phyloP scores from a whole-genome alignment of 345 rosid genomes.

The Heritiera littoralis region DNA sequence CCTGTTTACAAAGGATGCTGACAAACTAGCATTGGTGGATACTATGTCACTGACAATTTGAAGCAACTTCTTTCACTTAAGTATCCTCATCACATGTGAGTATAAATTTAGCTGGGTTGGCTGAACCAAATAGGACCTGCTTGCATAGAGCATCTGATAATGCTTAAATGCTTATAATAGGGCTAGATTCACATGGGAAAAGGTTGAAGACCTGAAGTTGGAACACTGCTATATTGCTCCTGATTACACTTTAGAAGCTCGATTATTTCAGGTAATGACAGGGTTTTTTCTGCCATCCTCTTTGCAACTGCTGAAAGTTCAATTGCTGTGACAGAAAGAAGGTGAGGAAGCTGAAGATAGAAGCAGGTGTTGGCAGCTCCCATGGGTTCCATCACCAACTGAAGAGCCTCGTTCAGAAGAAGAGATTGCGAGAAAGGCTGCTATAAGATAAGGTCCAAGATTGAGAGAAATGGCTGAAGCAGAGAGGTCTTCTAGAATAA shows the following conservation, averaged over 20 bases:
- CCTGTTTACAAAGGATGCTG: conserved; percentile 78
- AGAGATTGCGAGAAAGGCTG: conserved; percentile 96
- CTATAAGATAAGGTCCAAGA: conserved; percentile 88
- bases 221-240: conserved; percentile 87
- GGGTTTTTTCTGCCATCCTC: conserved; percentile 10
- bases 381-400: conserved; percentile 83
- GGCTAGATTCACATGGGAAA: conserved; percentile 86
- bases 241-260: conserved; percentile 74
- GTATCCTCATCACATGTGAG: conserved; percentile 89
- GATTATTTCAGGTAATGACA: conserved; percentile 61
- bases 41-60: conserved; percentile 79
- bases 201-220: conserved; percentile 92
- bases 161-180: conserved; percentile 38
- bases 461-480: conserved; percentile 98
- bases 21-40: conserved; percentile 92
- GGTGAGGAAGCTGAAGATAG: conserved; percentile 86
- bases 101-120: conserved; percentile 19
- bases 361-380: conserved; percentile 91
- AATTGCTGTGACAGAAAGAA: conserved; percentile 61
- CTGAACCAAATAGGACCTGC: conserved; percentile 15
- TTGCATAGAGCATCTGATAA: not conserved
- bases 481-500: conserved; percentile 78
- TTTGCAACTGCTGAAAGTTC: conserved; percentile 16
- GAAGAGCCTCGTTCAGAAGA: conserved; percentile 97
- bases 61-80: conserved; percentile 96